Evolutionary conservation across 2,329 filamentous ascomycete genomes (phyloP).

Genomic region (Neurospora sp.): DNA sequence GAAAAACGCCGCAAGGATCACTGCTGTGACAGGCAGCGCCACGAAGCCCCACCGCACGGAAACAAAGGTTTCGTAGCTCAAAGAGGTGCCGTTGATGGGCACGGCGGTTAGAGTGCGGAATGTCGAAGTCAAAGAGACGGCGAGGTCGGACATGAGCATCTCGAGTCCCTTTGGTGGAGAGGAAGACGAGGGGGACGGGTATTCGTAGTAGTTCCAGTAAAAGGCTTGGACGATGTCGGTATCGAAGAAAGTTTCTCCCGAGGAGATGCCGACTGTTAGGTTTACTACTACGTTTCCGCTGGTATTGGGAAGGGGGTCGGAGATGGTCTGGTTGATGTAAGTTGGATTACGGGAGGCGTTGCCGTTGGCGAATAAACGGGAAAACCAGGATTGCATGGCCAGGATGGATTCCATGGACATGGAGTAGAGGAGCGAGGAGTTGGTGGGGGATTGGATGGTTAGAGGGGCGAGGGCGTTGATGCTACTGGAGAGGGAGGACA

Average conservation of each 20-base stretch:
- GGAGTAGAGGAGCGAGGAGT: constrained; percentile 12
- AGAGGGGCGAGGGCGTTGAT: constrained; percentile 13
- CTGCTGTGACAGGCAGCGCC: constrained; percentile 22
- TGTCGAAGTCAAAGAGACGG: constrained; percentile 25
- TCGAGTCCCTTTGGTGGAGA: constrained; percentile 17
- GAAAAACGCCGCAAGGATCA: constrained; percentile 22
- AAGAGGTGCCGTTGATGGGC: constrained; percentile 20
- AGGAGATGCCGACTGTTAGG: constrained; percentile 24
- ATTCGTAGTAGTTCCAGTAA: constrained; percentile 31
- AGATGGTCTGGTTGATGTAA: constrained; percentile 20
- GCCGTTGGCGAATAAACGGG: constrained; percentile 20
- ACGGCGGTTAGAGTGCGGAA: constrained; percentile 21
- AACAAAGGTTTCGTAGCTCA: constrained; percentile 22
- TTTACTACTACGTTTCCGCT: constrained; percentile 19
- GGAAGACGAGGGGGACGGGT: constrained; percentile 6
- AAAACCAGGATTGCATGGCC: constrained; percentile 24
- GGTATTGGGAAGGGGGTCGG: background rate
- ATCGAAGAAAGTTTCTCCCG: constrained; percentile 24
- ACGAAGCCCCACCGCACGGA: constrained; percentile 28
- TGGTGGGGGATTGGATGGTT: constrained; percentile 10
- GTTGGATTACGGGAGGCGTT: constrained; percentile 19
- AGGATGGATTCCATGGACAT: constrained; percentile 21
- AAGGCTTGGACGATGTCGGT: constrained; percentile 28
- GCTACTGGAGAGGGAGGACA: constrained; percentile 2
- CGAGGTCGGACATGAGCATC: constrained; percentile 25